Evolutionary conservation across 1,284 basidiomycete genomes (phyloP), one percentile per base, ranked within the genome.

Genomic region (Cutaneotrichosporon mucoides): DNA sequence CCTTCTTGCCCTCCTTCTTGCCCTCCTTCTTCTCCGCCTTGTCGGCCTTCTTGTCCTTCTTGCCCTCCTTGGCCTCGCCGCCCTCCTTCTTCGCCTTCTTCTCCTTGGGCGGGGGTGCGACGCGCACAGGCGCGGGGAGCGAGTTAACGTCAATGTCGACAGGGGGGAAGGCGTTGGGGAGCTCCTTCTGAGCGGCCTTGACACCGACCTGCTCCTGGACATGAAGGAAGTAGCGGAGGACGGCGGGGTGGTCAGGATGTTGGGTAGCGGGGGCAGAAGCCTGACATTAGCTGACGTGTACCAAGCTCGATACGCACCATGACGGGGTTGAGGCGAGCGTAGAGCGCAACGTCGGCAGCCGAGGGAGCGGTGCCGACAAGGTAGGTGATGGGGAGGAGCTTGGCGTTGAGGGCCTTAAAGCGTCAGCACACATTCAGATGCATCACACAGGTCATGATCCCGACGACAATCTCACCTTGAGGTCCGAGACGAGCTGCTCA

Each of bases 151-250:
- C 87, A 65, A 96, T 85, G 1, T 80, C 60, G 44, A 95, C 82
- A 4, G 82, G 64, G 8, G 82, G 76, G 76, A 88, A 90, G 6
- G 70, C 62, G 65, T 79, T 76, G 45, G 74, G 70, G 34, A 76
- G 64, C 51, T 66, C 60, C 62, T 69, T 62, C 68, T 76, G 72
- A 57, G 77, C 75, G 3, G 73, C 70, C 55, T 70, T 60, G 55
- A 78, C 74, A 6, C 87, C 83, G 5, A 86, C 81, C 24, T 82
- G 82, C 52, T 84, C 82, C 81, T 97, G 93, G 62, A 97, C 85
- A 76, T 95, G 90, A 75, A 93, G 88, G 73, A 96, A 95, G 82
- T 94, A 95, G 55, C 94, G 89, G 48, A 89, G 89, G 50, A 97
- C 78, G 34, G 90, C 84, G 6, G 93, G 90, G 59, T 85, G 83